Conservation (phyloP, 192 early-diverging fungal species). For the Entomortierella chlamydospora region DNA sequence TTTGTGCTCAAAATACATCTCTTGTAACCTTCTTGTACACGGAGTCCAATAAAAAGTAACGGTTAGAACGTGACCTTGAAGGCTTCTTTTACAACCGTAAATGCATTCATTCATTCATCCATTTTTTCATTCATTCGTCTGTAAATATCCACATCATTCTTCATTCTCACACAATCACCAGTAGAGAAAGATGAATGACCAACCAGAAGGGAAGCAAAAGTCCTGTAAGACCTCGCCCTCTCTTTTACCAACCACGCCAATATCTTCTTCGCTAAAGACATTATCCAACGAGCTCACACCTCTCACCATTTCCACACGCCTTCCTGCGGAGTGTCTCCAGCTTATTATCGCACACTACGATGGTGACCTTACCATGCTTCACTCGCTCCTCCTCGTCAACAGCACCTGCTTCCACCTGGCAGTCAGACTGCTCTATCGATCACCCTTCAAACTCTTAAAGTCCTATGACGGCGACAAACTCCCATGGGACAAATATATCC, state of each 20-base stretch:
- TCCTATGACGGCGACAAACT: conserved; percentile 8
- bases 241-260: neutral
- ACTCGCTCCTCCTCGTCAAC: conserved; percentile 24
- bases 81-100: too few species aligned
- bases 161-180: too few species aligned
- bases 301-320: neutral
- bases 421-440: conserved; percentile 18
- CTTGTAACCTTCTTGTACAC: too few species aligned
- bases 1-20: too few species aligned
- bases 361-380: conserved; percentile 8
- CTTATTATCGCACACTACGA: conserved; percentile 19
- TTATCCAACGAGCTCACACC: neutral
- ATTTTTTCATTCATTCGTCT: too few species aligned
- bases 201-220: too few species aligned
- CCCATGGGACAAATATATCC: conserved; percentile 14
- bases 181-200: too few species aligned
- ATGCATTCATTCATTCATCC: too few species aligned
- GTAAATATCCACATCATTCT: too few species aligned
- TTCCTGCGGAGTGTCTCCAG: conserved; percentile 36
- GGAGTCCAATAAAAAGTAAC: too few species aligned
- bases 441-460: conserved; percentile 20
- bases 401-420: conserved; percentile 23
- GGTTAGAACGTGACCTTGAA: too few species aligned
- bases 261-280: neutral
- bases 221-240: too few species aligned